phyloP scores from a whole-genome alignment of 768 basidiomycete genomes.

The Boletus insuetus region DNA sequence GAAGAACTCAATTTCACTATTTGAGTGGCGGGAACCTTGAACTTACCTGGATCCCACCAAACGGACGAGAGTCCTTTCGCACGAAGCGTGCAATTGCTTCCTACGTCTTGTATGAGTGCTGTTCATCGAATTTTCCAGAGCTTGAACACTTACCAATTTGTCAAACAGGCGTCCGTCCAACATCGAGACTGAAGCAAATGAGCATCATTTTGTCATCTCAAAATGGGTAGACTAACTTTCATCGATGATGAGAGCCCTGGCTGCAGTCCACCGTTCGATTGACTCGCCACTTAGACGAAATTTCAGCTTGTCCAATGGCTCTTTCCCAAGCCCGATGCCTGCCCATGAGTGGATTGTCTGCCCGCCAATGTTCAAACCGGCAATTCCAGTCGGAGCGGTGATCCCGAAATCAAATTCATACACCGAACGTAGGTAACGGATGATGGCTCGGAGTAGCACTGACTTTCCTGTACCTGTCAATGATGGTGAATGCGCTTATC shows the following conservation, averaged over 20 bases:
- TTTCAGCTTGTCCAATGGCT: constrained; percentile 41
- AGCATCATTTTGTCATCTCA: neutral
- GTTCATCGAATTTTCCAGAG: constrained; percentile 22
- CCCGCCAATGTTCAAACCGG: constrained; percentile 70
- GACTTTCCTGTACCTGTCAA: constrained; percentile 66
- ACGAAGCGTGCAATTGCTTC: constrained; percentile 42
- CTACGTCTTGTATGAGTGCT: constrained; percentile 12
- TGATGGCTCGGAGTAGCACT: constrained; percentile 62
- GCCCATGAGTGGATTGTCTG: constrained; percentile 65
- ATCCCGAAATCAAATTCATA: constrained; percentile 42
- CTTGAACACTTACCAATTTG: constrained; percentile 53
- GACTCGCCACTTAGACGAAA: constrained; percentile 29
- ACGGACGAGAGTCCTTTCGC: constrained; percentile 44
- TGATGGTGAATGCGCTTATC: neutral
- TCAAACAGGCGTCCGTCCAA: constrained; percentile 67
- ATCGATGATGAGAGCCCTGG: constrained; percentile 63
- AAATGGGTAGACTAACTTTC: constrained; percentile 49
- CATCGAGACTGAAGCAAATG: constrained; percentile 60
- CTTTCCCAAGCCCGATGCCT: constrained; percentile 61
- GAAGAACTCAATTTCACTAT: constrained; percentile 6
- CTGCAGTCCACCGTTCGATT: constrained; percentile 48
- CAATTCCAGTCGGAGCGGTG: constrained; percentile 65
- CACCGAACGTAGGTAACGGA: constrained; percentile 37
- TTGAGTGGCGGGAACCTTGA: neutral
- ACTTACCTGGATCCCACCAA: constrained; percentile 65